Percentiles rank a stretch among this genome's conserved stretches.
phyloP scores from a whole-genome alignment of 768 basidiomycete genomes.

The Boletus vinaceobasis region DNA sequence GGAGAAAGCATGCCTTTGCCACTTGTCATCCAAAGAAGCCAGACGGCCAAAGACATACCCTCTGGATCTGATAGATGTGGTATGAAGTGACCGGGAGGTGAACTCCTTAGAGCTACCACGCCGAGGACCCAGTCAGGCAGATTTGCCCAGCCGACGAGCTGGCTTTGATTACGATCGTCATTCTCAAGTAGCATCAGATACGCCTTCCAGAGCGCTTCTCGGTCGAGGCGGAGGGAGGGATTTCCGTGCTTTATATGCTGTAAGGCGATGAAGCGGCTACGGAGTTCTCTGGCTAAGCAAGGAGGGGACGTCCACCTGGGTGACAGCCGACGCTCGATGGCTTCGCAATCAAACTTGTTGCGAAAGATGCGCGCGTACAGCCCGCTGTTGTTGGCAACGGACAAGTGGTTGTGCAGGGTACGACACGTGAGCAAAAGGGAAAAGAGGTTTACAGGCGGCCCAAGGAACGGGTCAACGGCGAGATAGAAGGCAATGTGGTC shows the following conservation, averaged over 20 bases:
- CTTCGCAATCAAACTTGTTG: slow-evolving; percentile 42
- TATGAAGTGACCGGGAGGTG: background rate
- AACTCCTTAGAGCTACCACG: slow-evolving; percentile 11
- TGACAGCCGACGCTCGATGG: slow-evolving; percentile 38
- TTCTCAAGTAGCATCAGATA: slow-evolving; percentile 55
- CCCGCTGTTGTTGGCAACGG: slow-evolving; percentile 33
- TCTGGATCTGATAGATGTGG: slow-evolving; percentile 32
- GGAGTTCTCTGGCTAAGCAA: slow-evolving; percentile 42
- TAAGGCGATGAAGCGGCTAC: slow-evolving; percentile 40
- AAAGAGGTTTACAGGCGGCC: slow-evolving; percentile 42
- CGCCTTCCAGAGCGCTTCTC: slow-evolving; percentile 51
- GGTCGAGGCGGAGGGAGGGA: slow-evolving; percentile 13
- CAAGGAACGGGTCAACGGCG: slow-evolving; percentile 36
- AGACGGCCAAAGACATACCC: slow-evolving; percentile 38
- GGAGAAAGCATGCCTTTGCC: slow-evolving; percentile 33
- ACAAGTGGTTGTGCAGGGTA: slow-evolving; percentile 35
- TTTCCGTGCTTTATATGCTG: slow-evolving; percentile 38
- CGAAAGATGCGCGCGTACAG: slow-evolving; percentile 45
- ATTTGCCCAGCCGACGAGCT: slow-evolving; percentile 42
- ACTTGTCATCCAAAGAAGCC: slow-evolving; percentile 48
- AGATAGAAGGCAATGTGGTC: slow-evolving; percentile 44
- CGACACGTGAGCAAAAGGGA: slow-evolving; percentile 40
- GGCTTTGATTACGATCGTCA: slow-evolving; percentile 44
- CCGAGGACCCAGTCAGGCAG: slow-evolving; percentile 28
- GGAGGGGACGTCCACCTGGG: slow-evolving; percentile 35